phyloP scores from a whole-genome alignment of 192 early-diverging fungal species.

The Phlyctochytrium planicorne region DNA sequence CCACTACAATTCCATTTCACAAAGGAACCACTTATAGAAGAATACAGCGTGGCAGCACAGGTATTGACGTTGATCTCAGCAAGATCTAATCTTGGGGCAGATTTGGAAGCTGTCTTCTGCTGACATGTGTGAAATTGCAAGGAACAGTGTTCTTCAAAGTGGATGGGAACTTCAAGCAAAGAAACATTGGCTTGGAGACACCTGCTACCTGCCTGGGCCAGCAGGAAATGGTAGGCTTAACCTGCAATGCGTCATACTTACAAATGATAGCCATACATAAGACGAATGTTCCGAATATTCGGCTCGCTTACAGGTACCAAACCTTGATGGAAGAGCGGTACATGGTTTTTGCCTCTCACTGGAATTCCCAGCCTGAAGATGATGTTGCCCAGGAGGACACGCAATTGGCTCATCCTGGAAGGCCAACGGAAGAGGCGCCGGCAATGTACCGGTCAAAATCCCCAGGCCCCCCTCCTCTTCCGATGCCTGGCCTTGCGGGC shows the following conservation, averaged over 20 bases:
- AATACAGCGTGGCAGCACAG: constrained; percentile 92
- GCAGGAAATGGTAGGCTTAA: constrained; percentile 59
- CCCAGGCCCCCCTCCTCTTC: neutral
- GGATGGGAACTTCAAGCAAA: constrained; percentile 89
- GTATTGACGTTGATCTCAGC: constrained; percentile 40
- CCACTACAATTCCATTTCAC: constrained; percentile 97
- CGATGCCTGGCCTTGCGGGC: neutral
- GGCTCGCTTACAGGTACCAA: constrained; percentile 78
- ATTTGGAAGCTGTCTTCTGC: constrained; percentile 91
- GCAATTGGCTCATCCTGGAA: neutral
- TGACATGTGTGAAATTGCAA: constrained; percentile 94
- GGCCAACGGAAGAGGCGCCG: neutral
- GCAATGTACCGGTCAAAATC: neutral
- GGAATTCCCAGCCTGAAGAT: constrained; percentile 6
- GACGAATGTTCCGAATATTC: constrained; percentile 89
- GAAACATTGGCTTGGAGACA: constrained; percentile 84
- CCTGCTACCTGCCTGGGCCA: constrained; percentile 72
- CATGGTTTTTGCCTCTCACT: constrained; percentile 48
- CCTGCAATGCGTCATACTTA: neutral
- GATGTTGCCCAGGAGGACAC: neutral
- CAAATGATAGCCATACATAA: constrained; percentile 70
- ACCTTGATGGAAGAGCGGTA: constrained; percentile 81
- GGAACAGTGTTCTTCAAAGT: constrained; percentile 85
- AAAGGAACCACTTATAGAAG: constrained; percentile 95
- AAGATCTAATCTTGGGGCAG: constrained; percentile 29